Conservation (phyloP, 1,284 basidiomycete species). For the Calocybe gambosa region DNA sequence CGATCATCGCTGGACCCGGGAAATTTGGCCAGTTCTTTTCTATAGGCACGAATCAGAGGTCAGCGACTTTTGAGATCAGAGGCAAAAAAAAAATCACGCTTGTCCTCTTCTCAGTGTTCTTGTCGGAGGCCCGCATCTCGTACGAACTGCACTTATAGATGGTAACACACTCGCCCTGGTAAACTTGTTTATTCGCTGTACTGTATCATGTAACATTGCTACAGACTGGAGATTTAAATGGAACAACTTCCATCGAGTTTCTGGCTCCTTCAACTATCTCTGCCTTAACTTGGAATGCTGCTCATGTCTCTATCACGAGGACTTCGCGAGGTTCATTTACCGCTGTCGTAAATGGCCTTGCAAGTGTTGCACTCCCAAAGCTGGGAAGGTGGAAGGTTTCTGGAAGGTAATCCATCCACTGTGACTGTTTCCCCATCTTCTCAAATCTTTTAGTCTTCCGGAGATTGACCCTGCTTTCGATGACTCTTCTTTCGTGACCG, state of each 20-base stretch:
- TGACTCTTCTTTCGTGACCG: conserved; percentile 37
- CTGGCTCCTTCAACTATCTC: conserved; percentile 34
- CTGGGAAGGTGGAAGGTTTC: conserved; percentile 41
- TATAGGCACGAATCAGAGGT: conserved; percentile 42
- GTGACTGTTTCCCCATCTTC: not conserved
- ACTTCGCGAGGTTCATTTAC: conserved; percentile 28
- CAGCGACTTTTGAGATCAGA: not conserved
- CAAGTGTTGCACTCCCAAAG: conserved; percentile 26
- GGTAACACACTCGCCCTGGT: conserved; percentile 32
- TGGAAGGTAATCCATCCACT: conserved; percentile 28
- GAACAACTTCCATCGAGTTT: conserved; percentile 37
- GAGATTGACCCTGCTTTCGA: conserved; percentile 41
- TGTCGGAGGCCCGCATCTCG: conserved; percentile 45
- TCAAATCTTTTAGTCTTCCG: conserved; percentile 31
- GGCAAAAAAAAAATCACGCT: not conserved
- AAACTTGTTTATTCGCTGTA: conserved; percentile 5
- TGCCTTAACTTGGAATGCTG: conserved; percentile 40
- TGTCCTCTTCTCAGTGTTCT: conserved; percentile 29
- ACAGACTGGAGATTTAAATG: conserved; percentile 43
- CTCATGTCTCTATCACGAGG: conserved; percentile 17
- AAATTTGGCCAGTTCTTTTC: conserved; percentile 40
- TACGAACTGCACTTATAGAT: conserved; percentile 36
- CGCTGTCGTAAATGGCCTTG: conserved; percentile 19
- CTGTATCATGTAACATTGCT: not conserved
- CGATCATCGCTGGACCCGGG: conserved; percentile 31